Evolutionary conservation across 129 eudicot species (phyloP).

Genomic region (Pittosporum tobira): DNA sequence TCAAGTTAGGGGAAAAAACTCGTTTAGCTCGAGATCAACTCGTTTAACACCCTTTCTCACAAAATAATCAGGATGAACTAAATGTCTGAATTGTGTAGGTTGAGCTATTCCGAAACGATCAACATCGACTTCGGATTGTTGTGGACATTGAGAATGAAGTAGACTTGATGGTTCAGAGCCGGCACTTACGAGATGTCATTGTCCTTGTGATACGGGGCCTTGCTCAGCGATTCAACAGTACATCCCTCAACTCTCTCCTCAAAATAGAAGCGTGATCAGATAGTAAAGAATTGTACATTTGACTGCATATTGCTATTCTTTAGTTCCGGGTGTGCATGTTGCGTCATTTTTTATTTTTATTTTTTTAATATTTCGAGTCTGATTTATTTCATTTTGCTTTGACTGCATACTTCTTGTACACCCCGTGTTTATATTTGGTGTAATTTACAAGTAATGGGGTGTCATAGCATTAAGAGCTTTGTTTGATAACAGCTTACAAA

Average conservation of each 20-base stretch:
- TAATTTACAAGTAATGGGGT: too few relatives aligned
- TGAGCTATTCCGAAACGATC: slow-evolving; percentile 86
- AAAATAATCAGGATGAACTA: background rate
- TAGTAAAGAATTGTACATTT: slow-evolving; percentile 9
- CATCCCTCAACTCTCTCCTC: slow-evolving; percentile 90
- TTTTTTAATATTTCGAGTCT: background rate
- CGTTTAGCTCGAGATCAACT: too few relatives aligned
- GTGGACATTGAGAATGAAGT: slow-evolving; percentile 86
- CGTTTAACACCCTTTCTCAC: background rate
- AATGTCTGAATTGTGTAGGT: slow-evolving; percentile 39
- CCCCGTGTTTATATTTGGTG: too few relatives aligned
- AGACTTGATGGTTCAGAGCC: slow-evolving; percentile 88
- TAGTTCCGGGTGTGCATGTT: background rate
- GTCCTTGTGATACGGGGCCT: slow-evolving; percentile 86
- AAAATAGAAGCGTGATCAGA: slow-evolving; percentile 51
- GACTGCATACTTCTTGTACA: too few relatives aligned
- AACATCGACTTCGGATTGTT: slow-evolving; percentile 79
- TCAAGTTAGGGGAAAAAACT: too few relatives aligned
- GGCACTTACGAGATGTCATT: slow-evolving; percentile 80
- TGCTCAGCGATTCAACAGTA: slow-evolving; percentile 86
- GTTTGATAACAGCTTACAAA: too few relatives aligned
- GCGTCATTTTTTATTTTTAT: background rate
- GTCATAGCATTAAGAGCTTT: too few relatives aligned
- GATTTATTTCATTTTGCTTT: too few relatives aligned
- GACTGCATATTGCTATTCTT: slow-evolving; percentile 12